phyloP scores from a whole-genome alignment of 768 basidiomycete genomes.

The Xanthoconium purpureum region DNA sequence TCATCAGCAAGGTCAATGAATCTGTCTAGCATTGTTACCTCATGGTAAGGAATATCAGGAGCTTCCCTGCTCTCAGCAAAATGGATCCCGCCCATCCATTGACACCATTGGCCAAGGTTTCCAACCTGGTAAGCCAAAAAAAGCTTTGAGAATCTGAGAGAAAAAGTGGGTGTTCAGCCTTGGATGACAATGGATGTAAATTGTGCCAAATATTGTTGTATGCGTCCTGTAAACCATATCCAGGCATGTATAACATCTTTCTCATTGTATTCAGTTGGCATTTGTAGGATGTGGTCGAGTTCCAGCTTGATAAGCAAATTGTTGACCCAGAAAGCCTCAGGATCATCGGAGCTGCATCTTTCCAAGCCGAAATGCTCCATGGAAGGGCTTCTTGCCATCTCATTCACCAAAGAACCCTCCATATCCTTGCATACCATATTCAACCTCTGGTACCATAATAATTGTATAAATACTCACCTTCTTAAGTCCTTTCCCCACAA shows the following conservation, averaged over 20 bases:
- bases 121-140: not conserved
- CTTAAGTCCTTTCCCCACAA: no score
- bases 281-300: not conserved
- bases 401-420: not conserved
- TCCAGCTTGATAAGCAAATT: not conserved
- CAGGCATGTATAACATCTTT: not conserved
- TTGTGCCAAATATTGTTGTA: not conserved
- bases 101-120: not conserved
- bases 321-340: not conserved
- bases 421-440: not conserved
- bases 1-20: not conserved
- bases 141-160: not conserved
- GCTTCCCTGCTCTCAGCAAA: not conserved
- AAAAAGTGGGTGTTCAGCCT: not conserved
- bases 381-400: not conserved
- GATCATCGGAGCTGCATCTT: not conserved
- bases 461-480: no score
- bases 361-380: no score
- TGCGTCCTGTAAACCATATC: not conserved
- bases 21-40: not conserved
- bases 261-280: not conserved
- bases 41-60: not conserved
- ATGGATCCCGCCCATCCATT: not conserved
- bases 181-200: not conserved
- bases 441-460: no score